phyloP scores from a whole-genome alignment of 495 filamentous ascomycete genomes.

The Neurospora sp. region DNA sequence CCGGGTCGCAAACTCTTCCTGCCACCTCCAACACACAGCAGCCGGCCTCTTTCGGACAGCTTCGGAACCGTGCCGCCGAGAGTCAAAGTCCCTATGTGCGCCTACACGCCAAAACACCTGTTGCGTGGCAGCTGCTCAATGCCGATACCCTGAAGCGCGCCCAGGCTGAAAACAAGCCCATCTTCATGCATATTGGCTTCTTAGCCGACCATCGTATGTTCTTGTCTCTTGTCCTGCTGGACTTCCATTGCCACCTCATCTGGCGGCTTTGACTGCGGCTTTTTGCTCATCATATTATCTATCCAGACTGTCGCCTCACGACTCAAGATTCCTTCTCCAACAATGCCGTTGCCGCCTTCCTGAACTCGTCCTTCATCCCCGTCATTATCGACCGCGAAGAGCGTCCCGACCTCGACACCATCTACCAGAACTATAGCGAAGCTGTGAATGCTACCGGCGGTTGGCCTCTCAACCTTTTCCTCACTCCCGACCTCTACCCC shows the following conservation, averaged over 20 bases:
- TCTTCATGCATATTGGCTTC: conserved; percentile 95
- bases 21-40: not conserved
- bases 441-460: conserved; percentile 86
- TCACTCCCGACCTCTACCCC: conserved; percentile 86
- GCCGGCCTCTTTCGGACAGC: conserved; percentile 7
- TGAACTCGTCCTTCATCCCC: conserved; percentile 84
- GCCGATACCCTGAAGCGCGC: conserved; percentile 68
- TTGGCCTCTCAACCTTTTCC: conserved; percentile 94
- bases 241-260: not conserved
- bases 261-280: not conserved
- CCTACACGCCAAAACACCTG: conserved; percentile 71
- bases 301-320: conserved; percentile 81
- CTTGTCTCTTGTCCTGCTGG: not conserved
- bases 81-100: conserved; percentile 81
- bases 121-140: conserved; percentile 90
- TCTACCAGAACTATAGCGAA: conserved; percentile 98
- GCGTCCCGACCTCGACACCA: conserved; percentile 87
- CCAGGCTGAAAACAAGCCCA: conserved; percentile 65
- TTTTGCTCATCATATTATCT: not conserved
- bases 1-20: not conserved
- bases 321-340: conserved; percentile 89
- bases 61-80: conserved; percentile 61
- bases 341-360: conserved; percentile 62
- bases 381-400: conserved; percentile 93
- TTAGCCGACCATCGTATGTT: conserved; percentile 84